Conservation (phyloP, 192 early-diverging fungal species). For the Coemansia sp. region DNA sequence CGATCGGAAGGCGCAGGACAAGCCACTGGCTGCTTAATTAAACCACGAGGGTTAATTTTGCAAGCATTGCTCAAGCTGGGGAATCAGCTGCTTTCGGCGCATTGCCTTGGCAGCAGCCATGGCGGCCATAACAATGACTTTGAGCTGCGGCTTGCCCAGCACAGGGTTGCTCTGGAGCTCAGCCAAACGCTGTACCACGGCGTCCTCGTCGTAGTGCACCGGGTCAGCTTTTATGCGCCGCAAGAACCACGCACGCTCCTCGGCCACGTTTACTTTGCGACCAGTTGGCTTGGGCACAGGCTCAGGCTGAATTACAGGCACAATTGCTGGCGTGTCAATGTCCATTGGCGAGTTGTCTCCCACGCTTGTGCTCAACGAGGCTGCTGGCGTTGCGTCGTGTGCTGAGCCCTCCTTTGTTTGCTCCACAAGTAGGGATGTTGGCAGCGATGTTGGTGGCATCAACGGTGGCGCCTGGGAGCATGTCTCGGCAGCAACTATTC, state of each 20-base stretch:
- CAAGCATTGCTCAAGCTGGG: conserved; percentile 24
- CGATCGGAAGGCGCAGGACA: background rate
- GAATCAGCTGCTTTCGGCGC: conserved; percentile 49
- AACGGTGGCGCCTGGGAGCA: background rate
- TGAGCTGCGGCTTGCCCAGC: conserved; percentile 42
- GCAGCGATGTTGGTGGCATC: background rate
- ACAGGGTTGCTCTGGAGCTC: conserved; percentile 30
- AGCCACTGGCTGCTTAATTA: background rate
- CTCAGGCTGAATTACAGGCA: background rate
- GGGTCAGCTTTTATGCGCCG: conserved; percentile 53
- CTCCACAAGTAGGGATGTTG: background rate
- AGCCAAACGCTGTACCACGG: conserved; percentile 28
- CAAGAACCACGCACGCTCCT: conserved; percentile 47
- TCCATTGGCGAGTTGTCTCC: conserved; percentile 12
- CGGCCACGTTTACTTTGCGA: conserved; percentile 39
- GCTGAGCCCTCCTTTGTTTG: background rate
- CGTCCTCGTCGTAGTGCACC: conserved; percentile 50
- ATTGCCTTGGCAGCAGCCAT: conserved; percentile 43
- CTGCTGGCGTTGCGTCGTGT: background rate
- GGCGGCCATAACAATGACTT: conserved; percentile 39
- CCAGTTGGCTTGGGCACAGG: background rate
- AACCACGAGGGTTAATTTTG: background rate
- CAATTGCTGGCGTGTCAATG: background rate
- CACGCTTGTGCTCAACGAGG: background rate
- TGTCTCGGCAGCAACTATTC: background rate